These are phyloP conservation scores for Lasiodiplodia sp. DNA, from an alignment of 2,329 filamentous ascomycete species.

Conservation along the genomic window DNA sequence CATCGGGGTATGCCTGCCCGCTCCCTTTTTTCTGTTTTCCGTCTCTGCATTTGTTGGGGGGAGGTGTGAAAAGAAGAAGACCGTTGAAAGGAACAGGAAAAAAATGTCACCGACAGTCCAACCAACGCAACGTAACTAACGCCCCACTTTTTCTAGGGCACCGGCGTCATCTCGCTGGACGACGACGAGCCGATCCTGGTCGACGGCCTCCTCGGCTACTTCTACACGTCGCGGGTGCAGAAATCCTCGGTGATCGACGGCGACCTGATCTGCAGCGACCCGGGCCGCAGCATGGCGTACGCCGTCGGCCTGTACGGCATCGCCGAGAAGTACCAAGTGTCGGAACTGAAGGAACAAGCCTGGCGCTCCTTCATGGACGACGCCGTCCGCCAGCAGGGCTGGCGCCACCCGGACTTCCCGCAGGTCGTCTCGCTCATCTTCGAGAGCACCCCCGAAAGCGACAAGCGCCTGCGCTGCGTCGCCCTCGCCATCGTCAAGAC, in stretches of 20 bases:
- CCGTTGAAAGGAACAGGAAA: neutral
- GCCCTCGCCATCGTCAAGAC: neutral
- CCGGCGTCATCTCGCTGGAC: constrained; percentile 9
- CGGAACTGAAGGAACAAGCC: neutral
- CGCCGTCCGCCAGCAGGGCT: neutral
- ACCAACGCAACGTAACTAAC: neutral
- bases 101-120: too few relatives aligned
- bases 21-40: neutral
- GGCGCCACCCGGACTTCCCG: neutral
- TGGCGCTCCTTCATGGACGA: neutral
- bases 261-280: neutral
- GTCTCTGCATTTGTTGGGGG: too few relatives aligned
- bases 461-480: neutral
- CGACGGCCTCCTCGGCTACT: constrained; percentile 19
- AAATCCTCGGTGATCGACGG: neutral
- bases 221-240: constrained; percentile 20
- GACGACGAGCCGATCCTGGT: constrained; percentile 24
- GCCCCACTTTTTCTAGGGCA: neutral
- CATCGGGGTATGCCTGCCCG: neutral
- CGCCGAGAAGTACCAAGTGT: constrained; percentile 21
- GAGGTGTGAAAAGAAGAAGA: too few relatives aligned
- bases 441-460: neutral
- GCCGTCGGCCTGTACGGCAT: constrained; percentile 5
- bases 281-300: neutral
- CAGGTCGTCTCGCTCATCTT: neutral